Conservation (phyloP, 2,329 filamentous ascomycete genomes). For the Diaporthe sp. region DNA sequence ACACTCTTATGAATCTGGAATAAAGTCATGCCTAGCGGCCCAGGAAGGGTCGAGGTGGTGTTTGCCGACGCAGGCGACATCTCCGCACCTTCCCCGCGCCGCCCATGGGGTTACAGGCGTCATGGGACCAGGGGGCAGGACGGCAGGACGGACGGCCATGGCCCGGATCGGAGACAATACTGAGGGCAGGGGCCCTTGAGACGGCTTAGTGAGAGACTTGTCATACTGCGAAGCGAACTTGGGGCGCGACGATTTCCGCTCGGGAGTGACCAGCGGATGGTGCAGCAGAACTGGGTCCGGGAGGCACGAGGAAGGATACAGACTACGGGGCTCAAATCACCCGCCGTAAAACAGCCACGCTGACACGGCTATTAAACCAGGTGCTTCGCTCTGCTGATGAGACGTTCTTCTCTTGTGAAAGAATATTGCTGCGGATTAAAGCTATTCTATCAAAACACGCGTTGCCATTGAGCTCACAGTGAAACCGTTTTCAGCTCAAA, state of each 20-base stretch:
- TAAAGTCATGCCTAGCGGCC: conserved; percentile 37
- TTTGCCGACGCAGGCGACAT: conserved; percentile 16
- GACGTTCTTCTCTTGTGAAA: too few species aligned
- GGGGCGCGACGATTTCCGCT: not conserved
- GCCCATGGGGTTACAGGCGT: not conserved
- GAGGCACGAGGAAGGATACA: not conserved
- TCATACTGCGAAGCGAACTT: conserved; percentile 19
- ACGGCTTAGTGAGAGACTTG: conserved; percentile 18
- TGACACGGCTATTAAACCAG: not conserved
- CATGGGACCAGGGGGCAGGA: conserved; percentile 15
- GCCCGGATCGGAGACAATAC: not conserved
- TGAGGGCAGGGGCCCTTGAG: not conserved
- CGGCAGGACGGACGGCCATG: not conserved
- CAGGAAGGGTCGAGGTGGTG: not conserved
- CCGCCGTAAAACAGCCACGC: not conserved
- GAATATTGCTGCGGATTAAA: too few species aligned
- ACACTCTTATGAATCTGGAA: not conserved
- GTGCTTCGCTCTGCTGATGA: not conserved
- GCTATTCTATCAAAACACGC: not conserved
- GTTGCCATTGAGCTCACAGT: not conserved
- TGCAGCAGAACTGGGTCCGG: not conserved
- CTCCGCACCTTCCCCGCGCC: conserved; percentile 37
- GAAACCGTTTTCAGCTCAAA: not conserved
- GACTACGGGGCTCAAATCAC: conserved; percentile 1
- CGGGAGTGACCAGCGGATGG: conserved; percentile 10